Conservation (phyloP, 164 flowering plant genomes). For the Stephania yunnanensis region DNA sequence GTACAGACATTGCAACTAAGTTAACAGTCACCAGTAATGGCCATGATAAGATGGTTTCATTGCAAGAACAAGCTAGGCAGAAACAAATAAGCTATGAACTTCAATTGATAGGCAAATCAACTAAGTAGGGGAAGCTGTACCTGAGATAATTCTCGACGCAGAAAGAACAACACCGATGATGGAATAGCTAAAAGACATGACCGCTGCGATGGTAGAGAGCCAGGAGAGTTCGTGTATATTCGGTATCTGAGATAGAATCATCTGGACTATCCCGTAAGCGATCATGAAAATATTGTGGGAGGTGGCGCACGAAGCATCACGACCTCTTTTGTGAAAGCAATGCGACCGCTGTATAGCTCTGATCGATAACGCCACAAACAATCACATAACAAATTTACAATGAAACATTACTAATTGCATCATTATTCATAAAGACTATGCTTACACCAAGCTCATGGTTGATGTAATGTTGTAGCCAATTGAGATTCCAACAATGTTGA, state of each 20-base stretch:
- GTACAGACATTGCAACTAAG: background rate
- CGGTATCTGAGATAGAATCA: constrained; percentile 46
- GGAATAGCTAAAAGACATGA: constrained; percentile 48
- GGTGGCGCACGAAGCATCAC: constrained; percentile 23
- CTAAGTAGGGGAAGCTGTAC: constrained; percentile 10
- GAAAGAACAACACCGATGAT: constrained; percentile 38
- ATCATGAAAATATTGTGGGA: constrained; percentile 32
- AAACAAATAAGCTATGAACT: background rate
- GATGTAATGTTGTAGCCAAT: constrained; percentile 50
- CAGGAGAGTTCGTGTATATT: constrained; percentile 39
- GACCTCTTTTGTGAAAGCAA: constrained; percentile 42
- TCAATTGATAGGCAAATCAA: background rate
- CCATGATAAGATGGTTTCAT: too few relatives aligned
- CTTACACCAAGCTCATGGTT: constrained; percentile 54
- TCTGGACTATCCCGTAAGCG: constrained; percentile 30
- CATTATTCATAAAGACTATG: background rate
- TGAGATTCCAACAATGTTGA: constrained; percentile 25
- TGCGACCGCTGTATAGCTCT: constrained; percentile 40
- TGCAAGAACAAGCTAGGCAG: too few relatives aligned
- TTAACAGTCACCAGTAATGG: background rate
- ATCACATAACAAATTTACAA: background rate
- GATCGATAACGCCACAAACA: background rate
- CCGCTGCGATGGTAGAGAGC: constrained; percentile 42
- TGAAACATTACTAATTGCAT: background rate
- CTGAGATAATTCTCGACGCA: constrained; percentile 23